Base-by-base conservation (phyloP, 1,284 basidiomycete genomes). In the Ceratobasidium sp. region DNA sequence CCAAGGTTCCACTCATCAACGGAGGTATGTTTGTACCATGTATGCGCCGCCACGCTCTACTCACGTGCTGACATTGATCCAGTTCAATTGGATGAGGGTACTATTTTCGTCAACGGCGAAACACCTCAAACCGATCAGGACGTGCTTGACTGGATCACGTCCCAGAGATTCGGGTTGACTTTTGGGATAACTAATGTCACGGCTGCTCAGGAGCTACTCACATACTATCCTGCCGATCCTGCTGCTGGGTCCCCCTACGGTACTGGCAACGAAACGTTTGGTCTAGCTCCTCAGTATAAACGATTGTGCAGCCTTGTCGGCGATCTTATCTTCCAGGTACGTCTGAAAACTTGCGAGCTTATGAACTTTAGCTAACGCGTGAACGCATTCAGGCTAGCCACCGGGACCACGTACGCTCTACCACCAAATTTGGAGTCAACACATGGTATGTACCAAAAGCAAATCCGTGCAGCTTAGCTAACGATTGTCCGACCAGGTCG, bases 1-100 rank as follows among this genome's bases (percentile, higher is more conserved):
- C 79, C 0, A 78, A 79, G 31, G 80, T 81, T 22, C 83, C 84
- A 0, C 83, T 82, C 73, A 81, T 84, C 62, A 79, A 80, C 17
- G 82, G 84, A 36, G 76, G 77, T 53, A 56, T 77, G 76, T 19
- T 14, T 5, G 5, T 29, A 8, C 29, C 15, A 7, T 57, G 22
- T 17, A 57, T 57, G 11, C 14, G n/a, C 6, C 17, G 11, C 29
- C 8, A 57, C 15, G 29, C 31, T 33, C 22, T 33, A 14, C 36
- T 36, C 47, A 54, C 27, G 29, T 7, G 8, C 31, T 22, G 7
- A 19, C 33, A 7, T 45, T 9, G 36, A 64, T 41, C 33, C 47
- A 24, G 62, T 31, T 41, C 19, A 41, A 41, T 51, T 48, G 29
- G 79, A 79, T 45, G 79, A 79, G 41, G 79, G 79, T 0, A 76